Percentiles rank a stretch among this genome's conserved stretches.
These are phyloP conservation scores for Rhizophlyctis rosea DNA, from an alignment of 192 early-diverging fungal species.

Conservation along the genomic window DNA sequence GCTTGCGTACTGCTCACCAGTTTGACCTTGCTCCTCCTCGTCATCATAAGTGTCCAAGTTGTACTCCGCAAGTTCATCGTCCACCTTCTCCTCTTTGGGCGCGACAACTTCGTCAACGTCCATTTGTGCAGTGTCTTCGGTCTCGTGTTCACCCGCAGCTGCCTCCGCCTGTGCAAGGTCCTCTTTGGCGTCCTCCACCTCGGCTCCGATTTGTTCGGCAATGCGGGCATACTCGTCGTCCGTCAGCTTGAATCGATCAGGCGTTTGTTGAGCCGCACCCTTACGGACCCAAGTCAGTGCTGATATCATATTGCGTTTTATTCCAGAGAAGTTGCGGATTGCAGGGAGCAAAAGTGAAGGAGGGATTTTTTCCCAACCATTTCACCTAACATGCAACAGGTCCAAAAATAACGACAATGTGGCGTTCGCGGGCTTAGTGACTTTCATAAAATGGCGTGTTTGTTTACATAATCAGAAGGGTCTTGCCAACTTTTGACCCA, in stretches of 20 bases:
- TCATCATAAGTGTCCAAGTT: constrained; percentile 94
- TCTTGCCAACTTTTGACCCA: too few species aligned
- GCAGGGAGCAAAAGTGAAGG: too few species aligned
- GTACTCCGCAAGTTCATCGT: constrained; percentile 49
- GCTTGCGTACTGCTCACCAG: not conserved
- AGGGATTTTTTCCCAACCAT: too few species aligned
- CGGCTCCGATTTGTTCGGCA: constrained; percentile 57
- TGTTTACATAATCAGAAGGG: too few species aligned
- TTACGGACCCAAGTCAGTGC: constrained; percentile 89
- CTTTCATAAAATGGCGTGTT: too few species aligned
- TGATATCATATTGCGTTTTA: constrained; percentile 94
- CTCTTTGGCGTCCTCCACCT: constrained; percentile 38
- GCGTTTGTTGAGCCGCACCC: constrained; percentile 82
- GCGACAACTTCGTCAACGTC: constrained; percentile 23
- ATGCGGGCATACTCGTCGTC: constrained; percentile 88
- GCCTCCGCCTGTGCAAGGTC: constrained; percentile 49
- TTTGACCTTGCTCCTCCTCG: constrained; percentile 36
- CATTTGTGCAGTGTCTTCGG: constrained; percentile 29
- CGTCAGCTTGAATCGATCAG: constrained; percentile 76
- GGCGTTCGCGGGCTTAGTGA: too few species aligned
- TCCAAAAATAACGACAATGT: too few species aligned
- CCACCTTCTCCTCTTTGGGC: constrained; percentile 8
- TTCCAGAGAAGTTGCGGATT: too few species aligned
- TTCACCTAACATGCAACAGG: too few species aligned
- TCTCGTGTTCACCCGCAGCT: constrained; percentile 18